These are phyloP conservation scores for Epithele typhae DNA, from an alignment of 768 basidiomycete genomes.

Conservation along the genomic window DNA sequence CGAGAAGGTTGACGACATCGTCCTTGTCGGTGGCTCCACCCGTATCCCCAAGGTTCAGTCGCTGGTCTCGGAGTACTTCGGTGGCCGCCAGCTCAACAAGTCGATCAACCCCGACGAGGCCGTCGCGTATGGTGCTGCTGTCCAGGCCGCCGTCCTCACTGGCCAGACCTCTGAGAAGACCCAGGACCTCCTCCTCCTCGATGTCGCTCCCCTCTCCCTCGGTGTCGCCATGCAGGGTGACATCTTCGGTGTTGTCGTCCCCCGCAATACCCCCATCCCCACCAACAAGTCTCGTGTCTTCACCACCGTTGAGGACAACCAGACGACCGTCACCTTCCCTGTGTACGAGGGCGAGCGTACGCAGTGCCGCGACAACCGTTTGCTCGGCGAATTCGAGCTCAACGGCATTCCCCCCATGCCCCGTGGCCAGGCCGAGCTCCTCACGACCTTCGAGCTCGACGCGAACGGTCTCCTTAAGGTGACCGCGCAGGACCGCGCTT, in stretches of 20 bases:
- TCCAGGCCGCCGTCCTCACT: conserved; percentile 98
- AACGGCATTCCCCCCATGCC: conserved; percentile 99
- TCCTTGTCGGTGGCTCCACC: conserved; percentile 99
- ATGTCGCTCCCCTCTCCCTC: conserved; percentile 96
- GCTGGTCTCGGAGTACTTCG: conserved; percentile 97
- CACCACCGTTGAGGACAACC: conserved; percentile 99
- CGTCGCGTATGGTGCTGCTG: conserved; percentile 98
- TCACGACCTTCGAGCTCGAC: conserved; percentile 99
- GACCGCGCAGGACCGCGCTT: conserved; percentile 96
- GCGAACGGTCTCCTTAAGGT: conserved; percentile 99
- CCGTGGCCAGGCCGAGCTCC: conserved; percentile 98
- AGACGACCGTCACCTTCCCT: conserved; percentile 99
- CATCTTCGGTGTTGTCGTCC: conserved; percentile 98
- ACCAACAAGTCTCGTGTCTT: conserved; percentile 99
- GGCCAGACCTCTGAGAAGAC: conserved; percentile 99
- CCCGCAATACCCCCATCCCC: conserved; percentile 98
- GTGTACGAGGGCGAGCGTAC: conserved; percentile 99
- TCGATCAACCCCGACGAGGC: conserved; percentile 99
- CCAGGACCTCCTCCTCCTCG: conserved; percentile 95
- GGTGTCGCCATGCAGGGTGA: conserved; percentile 99
- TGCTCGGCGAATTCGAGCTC: conserved; percentile 99
- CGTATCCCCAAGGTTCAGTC: conserved; percentile 99
- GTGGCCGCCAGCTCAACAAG: conserved; percentile 97
- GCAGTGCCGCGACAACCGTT: conserved; percentile 98
- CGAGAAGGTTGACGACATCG: conserved; percentile 97